phyloP scores from a whole-genome alignment of 2,329 filamentous ascomycete species.

The Colletotrichum cereale region DNA sequence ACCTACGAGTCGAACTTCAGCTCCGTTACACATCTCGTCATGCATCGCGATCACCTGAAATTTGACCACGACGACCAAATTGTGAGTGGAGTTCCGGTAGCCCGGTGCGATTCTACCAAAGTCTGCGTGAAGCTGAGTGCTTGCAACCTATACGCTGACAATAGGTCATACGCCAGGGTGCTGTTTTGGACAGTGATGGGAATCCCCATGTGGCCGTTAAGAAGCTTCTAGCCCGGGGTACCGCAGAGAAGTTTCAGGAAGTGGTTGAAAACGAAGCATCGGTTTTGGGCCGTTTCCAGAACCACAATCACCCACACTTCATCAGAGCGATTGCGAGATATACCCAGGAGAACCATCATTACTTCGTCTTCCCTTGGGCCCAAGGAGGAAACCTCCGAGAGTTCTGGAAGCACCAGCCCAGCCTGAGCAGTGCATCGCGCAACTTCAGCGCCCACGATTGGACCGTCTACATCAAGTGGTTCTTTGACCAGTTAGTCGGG shows the following conservation, averaged over 20 bases:
- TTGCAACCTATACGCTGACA: neutral
- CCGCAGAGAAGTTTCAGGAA: neutral
- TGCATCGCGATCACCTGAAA: neutral
- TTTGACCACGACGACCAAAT: neutral
- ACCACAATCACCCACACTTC: neutral
- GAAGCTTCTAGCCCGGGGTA: neutral
- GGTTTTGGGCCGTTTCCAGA: neutral
- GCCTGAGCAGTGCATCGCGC: neutral
- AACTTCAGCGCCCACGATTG: neutral
- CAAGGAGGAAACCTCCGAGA: neutral
- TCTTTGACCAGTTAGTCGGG: neutral
- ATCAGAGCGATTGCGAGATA: neutral
- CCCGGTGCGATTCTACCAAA: neutral
- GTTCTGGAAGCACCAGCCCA: neutral
- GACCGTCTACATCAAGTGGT: neutral
- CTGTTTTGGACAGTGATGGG: neutral
- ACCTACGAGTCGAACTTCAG: neutral
- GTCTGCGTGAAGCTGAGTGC: neutral
- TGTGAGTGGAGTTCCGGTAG: neutral
- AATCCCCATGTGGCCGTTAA: constrained; percentile 6
- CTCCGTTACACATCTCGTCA: neutral
- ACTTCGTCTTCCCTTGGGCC: constrained; percentile 2
- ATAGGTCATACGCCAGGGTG: neutral
- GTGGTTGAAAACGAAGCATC: neutral
- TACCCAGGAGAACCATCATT: neutral